phyloP scores from a whole-genome alignment of 176 grass and related monocot genomes.

The Sorghum bicolor region DNA sequence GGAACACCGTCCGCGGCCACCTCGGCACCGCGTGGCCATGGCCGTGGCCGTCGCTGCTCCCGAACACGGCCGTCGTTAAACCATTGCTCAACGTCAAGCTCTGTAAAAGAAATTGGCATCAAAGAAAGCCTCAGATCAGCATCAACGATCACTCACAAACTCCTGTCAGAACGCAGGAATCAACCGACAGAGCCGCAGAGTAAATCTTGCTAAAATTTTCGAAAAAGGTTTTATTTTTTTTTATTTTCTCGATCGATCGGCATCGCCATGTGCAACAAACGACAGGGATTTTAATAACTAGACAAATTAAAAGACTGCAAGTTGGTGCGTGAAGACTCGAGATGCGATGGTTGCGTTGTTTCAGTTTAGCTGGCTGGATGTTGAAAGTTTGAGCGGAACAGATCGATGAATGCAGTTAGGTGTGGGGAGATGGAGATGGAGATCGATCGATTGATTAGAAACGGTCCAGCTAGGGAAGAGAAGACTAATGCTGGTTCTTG shows the following conservation, averaged over 20 bases:
- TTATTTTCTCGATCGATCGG: background rate
- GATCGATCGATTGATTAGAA: background rate
- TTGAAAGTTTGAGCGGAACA: background rate
- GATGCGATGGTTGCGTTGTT: background rate
- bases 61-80: background rate
- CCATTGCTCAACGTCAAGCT: background rate
- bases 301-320: background rate
- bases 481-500: background rate
- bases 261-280: constrained; percentile 12
- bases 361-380: background rate
- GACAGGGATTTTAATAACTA: background rate
- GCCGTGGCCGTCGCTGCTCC: background rate
- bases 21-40: constrained; percentile 21
- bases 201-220: background rate
- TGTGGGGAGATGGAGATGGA: background rate
- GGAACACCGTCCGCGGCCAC: constrained; percentile 86
- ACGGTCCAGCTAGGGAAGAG: background rate
- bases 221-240: too few relatives aligned
- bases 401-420: constrained; percentile 8
- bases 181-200: background rate
- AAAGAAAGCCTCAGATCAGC: background rate
- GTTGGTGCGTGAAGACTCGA: background rate
- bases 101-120: background rate
- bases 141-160: background rate
- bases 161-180: background rate